phyloP scores from a whole-genome alignment of 257 asterid species.

The Primulina tabacum region DNA sequence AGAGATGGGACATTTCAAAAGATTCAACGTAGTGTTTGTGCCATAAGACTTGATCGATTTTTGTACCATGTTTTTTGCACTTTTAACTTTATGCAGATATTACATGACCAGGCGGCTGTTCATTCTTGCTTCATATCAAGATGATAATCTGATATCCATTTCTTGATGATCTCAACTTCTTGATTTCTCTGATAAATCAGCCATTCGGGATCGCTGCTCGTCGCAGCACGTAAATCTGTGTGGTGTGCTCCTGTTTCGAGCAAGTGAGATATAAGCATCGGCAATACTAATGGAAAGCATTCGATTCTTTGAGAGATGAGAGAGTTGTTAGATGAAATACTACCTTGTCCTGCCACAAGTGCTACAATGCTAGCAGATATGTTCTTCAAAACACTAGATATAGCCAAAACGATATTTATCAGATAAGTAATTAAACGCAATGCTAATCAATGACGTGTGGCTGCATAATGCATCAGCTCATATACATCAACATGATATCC shows the following conservation, averaged over 20 bases:
- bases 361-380: constrained; percentile 71
- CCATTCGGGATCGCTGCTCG: constrained; percentile 60
- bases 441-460: too few species aligned
- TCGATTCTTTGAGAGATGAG: background rate
- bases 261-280: background rate
- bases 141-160: constrained; percentile 59
- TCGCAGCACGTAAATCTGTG: constrained; percentile 57
- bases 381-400: constrained; percentile 53
- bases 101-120: too few species aligned
- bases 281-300: background rate
- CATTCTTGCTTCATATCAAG: constrained; percentile 31
- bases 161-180: constrained; percentile 51
- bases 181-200: constrained; percentile 51
- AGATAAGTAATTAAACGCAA: background rate
- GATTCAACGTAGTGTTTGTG: too few species aligned
- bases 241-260: constrained; percentile 67
- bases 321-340: background rate
- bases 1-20: too few species aligned
- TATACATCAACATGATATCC: too few species aligned
- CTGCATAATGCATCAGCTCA: too few species aligned
- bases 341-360: constrained; percentile 45
- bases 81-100: too few species aligned
- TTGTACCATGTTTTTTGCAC: too few species aligned
- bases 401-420: background rate
- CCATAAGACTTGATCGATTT: too few species aligned